phyloP scores from a whole-genome alignment of 257 asterid species.

The Penstemon newberryi region DNA sequence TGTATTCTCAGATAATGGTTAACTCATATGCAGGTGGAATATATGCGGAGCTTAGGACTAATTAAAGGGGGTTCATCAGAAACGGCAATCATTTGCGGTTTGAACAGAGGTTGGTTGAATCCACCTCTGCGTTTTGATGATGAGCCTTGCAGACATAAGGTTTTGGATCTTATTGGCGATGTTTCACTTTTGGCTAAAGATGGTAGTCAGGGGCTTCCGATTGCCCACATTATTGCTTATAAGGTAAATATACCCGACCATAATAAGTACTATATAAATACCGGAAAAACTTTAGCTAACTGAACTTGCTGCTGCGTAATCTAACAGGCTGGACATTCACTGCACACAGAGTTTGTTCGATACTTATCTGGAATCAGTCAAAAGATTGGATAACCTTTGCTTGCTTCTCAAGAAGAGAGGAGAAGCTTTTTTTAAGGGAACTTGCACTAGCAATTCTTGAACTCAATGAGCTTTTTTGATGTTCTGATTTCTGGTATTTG shows the following conservation, averaged over 20 bases:
- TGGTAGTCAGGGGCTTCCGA: conserved; percentile 86
- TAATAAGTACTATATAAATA: not conserved
- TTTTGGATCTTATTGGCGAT: conserved; percentile 93
- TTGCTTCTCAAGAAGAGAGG: not conserved
- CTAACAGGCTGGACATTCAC: conserved; percentile 74
- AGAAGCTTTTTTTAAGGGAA: too few species aligned
- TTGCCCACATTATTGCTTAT: conserved; percentile 78
- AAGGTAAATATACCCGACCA: conserved; percentile 42
- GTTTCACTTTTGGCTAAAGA: conserved; percentile 78
- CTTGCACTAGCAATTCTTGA: too few species aligned
- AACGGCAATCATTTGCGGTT: conserved; percentile 72
- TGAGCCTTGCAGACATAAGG: conserved; percentile 97
- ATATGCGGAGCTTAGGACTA: conserved; percentile 66
- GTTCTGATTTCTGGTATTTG: too few species aligned
- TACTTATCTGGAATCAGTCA: conserved; percentile 34
- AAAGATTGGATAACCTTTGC: conserved; percentile 9
- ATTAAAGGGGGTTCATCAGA: conserved; percentile 79
- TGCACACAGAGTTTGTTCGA: conserved; percentile 73
- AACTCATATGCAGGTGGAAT: conserved; percentile 60
- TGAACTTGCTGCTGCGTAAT: conserved; percentile 7
- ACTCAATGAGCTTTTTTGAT: too few species aligned
- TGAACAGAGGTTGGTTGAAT: conserved; percentile 77
- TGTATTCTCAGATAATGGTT: not conserved
- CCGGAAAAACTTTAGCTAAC: not conserved
- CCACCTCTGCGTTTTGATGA: conserved; percentile 76